A percentile compares a stretch with the other conserved stretches of the same genome.
phyloP scores from a whole-genome alignment of 2,329 filamentous ascomycete species.

The Drechslerella dactyloides region DNA sequence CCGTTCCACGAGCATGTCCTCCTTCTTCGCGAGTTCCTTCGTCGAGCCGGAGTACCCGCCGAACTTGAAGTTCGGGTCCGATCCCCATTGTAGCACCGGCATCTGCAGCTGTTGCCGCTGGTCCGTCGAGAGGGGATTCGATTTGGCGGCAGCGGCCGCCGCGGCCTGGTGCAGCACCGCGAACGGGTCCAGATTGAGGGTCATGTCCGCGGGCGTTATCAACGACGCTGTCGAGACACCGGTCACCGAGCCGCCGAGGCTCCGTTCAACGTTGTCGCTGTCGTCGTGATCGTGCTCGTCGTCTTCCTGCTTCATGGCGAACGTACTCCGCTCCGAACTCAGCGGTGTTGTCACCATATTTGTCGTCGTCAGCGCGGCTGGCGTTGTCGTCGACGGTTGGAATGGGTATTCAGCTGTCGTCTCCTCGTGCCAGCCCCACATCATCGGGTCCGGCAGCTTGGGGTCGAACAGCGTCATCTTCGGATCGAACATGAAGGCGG shows the following conservation, averaged over 20 bases:
- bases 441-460: slow-evolving; percentile 50
- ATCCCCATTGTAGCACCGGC: slow-evolving; percentile 53
- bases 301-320: slow-evolving; percentile 40
- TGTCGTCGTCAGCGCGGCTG: slow-evolving; percentile 25
- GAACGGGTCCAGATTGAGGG: slow-evolving; percentile 40
- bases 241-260: neutral
- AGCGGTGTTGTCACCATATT: slow-evolving; percentile 46
- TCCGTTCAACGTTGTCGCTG: neutral
- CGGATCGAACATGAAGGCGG: slow-evolving; percentile 45
- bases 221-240: slow-evolving; percentile 13
- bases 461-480: slow-evolving; percentile 45
- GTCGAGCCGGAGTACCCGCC: slow-evolving; percentile 50
- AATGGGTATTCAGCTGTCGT: slow-evolving; percentile 36
- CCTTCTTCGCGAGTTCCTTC: slow-evolving; percentile 31
- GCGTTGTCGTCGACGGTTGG: slow-evolving; percentile 30
- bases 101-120: slow-evolving; percentile 36
- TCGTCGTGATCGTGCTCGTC: slow-evolving; percentile 14
- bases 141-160: slow-evolving; percentile 20
- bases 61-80: slow-evolving; percentile 55
- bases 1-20: slow-evolving; percentile 49
- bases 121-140: neutral
- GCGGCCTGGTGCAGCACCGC: slow-evolving; percentile 41
- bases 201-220: slow-evolving; percentile 42
- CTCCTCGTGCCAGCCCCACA: slow-evolving; percentile 50
- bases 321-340: slow-evolving; percentile 44